phyloP scores from a whole-genome alignment of 441 rosid species.

The Aleurites moluccanus region DNA sequence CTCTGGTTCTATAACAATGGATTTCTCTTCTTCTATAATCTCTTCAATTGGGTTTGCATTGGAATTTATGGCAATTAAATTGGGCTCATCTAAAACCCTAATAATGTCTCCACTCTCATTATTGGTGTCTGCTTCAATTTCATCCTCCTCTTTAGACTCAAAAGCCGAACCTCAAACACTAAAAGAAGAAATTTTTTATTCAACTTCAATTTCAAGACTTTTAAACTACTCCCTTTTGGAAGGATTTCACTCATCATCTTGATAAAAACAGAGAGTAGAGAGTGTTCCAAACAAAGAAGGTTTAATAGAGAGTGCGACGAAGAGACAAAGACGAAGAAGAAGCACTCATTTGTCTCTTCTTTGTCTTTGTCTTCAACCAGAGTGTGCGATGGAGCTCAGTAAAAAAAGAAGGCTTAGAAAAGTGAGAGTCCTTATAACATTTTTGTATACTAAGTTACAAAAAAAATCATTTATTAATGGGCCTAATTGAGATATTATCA shows the following conservation, averaged over 20 bases:
- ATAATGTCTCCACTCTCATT: slow-evolving; percentile 28
- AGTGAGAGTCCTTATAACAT: too few species aligned
- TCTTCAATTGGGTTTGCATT: slow-evolving; percentile 44
- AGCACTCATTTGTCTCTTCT: too few species aligned
- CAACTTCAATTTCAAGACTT: slow-evolving; percentile 42
- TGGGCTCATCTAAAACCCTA: slow-evolving; percentile 50
- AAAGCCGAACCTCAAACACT: slow-evolving; percentile 55
- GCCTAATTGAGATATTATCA: too few species aligned
- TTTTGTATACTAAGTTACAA: too few species aligned
- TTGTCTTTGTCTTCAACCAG: too few species aligned
- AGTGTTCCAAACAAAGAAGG: slow-evolving; percentile 68
- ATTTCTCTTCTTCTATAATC: slow-evolving; percentile 55
- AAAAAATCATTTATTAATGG: too few species aligned
- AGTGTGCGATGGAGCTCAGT: slow-evolving; percentile 98
- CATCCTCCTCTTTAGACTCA: slow-evolving; percentile 63
- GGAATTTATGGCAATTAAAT: slow-evolving; percentile 39
- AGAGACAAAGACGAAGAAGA: too few species aligned
- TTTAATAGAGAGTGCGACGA: too few species aligned
- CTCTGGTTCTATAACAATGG: slow-evolving; percentile 32
- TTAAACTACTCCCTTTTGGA: slow-evolving; percentile 36
- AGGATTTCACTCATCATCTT: slow-evolving; percentile 64
- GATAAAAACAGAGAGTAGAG: slow-evolving; percentile 74
- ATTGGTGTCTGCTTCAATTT: slow-evolving; percentile 44
- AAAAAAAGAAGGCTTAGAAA: slow-evolving; percentile 49
- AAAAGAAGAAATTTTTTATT: slow-evolving; percentile 47